Base-by-base conservation (phyloP, 176 grass and related monocot genomes). In the Panicum miliaceum region DNA sequence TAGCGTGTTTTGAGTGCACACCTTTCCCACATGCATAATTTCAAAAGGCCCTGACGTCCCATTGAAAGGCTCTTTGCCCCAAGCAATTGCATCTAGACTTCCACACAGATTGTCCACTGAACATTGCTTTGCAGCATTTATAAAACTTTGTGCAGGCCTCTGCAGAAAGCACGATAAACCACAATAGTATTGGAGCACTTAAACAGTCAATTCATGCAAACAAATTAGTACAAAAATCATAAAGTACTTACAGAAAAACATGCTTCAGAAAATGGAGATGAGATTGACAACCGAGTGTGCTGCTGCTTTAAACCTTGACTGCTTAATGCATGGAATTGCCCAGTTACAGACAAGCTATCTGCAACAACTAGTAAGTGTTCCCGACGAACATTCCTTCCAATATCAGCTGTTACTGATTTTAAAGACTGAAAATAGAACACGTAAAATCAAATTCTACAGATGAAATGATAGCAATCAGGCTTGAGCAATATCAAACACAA, bases 191-290 rank as follows among this genome's bases (percentile, higher is more conserved):
- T 51, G 25, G 34, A 52, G n/a, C 12, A 58, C 25, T 50, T 32
- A 60, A 84, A 69, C 45, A 81, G 12, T 45, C 3, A 74, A 72
- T 75, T 90, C 3, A 89, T 57, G 41, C 74, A 81, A 76, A 32
- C 7, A 60, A 59, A 59, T 61, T n/a, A 68, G 12, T 67, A 7
- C 35, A 73, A 73, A 82, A 27, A 37, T 85, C 59, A 34, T 23
- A 73, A n/a, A 78, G 62, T 78, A 93, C 96, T 95, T 75, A 98
- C 96, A 69, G 92, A 86, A 85, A 98, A 93, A 76, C 91, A 98
- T 70, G 96, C 93, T 95, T 95, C 93, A 45, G 85, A 86, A 86
- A 98, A 98, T 77, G 96, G 96, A 89, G 93, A 92, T 48, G 93
- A 93, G 51, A 95, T 77, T 32, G 87, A 86, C 57, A 93, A 83